Conservation (phyloP, 495 filamentous ascomycete species). For the Elaphomyces granulatus region DNA sequence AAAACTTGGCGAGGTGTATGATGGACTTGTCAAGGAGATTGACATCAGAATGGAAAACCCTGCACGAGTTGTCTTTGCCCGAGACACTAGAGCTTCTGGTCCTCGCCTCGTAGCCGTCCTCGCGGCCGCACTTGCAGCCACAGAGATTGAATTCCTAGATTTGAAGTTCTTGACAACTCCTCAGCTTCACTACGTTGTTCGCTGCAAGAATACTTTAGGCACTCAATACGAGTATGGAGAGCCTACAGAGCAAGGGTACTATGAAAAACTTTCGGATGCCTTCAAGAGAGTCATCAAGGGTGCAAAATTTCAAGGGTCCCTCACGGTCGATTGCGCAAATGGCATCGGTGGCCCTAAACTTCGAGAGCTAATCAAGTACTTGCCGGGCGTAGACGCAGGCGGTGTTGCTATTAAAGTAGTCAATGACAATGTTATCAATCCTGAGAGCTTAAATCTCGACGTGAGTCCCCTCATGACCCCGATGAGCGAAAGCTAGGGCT, state of each 20-base stretch:
- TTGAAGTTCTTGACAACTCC: conserved; percentile 85
- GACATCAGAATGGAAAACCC: conserved; percentile 57
- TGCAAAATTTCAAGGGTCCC: conserved; percentile 49
- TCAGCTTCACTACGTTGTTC: conserved; percentile 90
- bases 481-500: conserved; percentile 6
- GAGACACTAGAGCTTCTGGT: conserved; percentile 87
- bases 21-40: conserved; percentile 52
- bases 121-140: conserved; percentile 58
- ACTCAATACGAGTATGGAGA: conserved; percentile 74
- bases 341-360: conserved; percentile 93
- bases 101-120: conserved; percentile 66
- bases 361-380: conserved; percentile 67
- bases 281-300: conserved; percentile 69
- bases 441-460: conserved; percentile 77
- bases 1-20: conserved; percentile 59
- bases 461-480: conserved; percentile 29
- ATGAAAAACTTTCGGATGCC: conserved; percentile 71
- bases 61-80: conserved; percentile 73
- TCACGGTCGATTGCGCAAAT: conserved; percentile 93
- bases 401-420: conserved; percentile 68
- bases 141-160: conserved; percentile 58
- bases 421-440: conserved; percentile 81
- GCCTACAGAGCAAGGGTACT: conserved; percentile 81
- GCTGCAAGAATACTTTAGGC: conserved; percentile 82
- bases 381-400: conserved; percentile 48